Base-by-base conservation (phyloP, 148 eudicot genomes). In the Beta vulgaris region DNA sequence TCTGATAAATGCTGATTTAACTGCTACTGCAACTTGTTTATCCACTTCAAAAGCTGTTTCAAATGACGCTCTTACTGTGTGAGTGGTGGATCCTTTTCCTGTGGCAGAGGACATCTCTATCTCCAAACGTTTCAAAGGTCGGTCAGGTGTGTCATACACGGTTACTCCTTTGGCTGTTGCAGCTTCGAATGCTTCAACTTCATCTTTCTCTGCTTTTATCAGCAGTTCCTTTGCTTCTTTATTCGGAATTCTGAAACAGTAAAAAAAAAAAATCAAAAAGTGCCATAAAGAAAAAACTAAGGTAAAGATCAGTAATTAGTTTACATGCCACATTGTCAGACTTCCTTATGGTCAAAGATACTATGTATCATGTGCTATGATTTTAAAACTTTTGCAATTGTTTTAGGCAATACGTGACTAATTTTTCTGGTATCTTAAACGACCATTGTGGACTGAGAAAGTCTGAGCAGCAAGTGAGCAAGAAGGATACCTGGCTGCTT, bases 31-130 rank as follows among this genome's bases (percentile, higher is more conserved):
- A 26, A 94, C 98, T 84, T 94, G 98, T 79, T 86, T 91, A 81
- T 94, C 98, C 66, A 94, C 97, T 58, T 90, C 97, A 55, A 94
- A 94, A 37, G 97, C 96, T 43, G 93, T 87, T 78, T 90, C 97
- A 69, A 91, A 88, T 34, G 95, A 84, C 58, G 97, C 90, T 66
- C 83, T 87, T 23, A 93, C 89, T 29, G 85, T 79, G 72, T 87
- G 94, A 69, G 90, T 80, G 7, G 90, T 80, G 32, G 89, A 77
- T 66, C 85, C 81, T 69, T 84, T 88, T 73, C 88, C 90, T 55
- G 82, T 82, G 39, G 64, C 76, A 4, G 84, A 81, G 13, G 86
- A 84, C 37, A 90, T 80, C 80, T 87, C 87, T 66, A 91, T 81
- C 74, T 83, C 85, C 59, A 73, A 80, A 35, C 85, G 86, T 72